Percentiles rank a stretch among this genome's conserved stretches.
Evolutionary conservation across 1,139 yeast species (phyloP).

Genomic region (Pichia sp.): DNA sequence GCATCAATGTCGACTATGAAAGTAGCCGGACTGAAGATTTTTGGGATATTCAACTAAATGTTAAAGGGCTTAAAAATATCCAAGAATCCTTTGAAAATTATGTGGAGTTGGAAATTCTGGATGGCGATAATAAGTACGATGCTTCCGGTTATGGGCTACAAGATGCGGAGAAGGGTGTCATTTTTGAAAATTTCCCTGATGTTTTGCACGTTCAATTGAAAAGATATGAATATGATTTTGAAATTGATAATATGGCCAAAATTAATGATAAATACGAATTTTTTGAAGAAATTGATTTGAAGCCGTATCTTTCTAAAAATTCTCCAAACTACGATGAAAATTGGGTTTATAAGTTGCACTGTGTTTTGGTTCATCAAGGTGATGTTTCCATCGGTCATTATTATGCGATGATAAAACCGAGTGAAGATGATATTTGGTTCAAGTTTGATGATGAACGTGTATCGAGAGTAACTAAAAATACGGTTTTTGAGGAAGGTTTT

Average conservation of each 20-base stretch:
- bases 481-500: slow-evolving; percentile 87
- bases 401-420: slow-evolving; percentile 87
- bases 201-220: slow-evolving; percentile 89
- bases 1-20: slow-evolving; percentile 93
- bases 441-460: slow-evolving; percentile 94
- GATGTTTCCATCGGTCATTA: slow-evolving; percentile 95
- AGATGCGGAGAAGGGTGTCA: slow-evolving; percentile 95
- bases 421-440: slow-evolving; percentile 65
- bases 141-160: slow-evolving; percentile 91
- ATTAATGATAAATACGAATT: slow-evolving; percentile 90
- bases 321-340: slow-evolving; percentile 44
- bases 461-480: slow-evolving; percentile 72
- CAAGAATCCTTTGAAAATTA: slow-evolving; percentile 77
- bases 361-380: slow-evolving; percentile 93
- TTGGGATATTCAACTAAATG: slow-evolving; percentile 97
- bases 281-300: slow-evolving; percentile 74
- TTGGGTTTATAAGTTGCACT: slow-evolving; percentile 79
- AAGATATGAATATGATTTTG: slow-evolving; percentile 90
- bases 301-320: slow-evolving; percentile 67
- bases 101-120: slow-evolving; percentile 78
- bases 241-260: slow-evolving; percentile 81
- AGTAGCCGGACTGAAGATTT: slow-evolving; percentile 89
- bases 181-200: slow-evolving; percentile 84
- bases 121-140: slow-evolving; percentile 93
- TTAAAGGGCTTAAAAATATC: slow-evolving; percentile 68